phyloP scores from a whole-genome alignment of 2,329 filamentous ascomycete species.

The Didymosphaeria variabile region DNA sequence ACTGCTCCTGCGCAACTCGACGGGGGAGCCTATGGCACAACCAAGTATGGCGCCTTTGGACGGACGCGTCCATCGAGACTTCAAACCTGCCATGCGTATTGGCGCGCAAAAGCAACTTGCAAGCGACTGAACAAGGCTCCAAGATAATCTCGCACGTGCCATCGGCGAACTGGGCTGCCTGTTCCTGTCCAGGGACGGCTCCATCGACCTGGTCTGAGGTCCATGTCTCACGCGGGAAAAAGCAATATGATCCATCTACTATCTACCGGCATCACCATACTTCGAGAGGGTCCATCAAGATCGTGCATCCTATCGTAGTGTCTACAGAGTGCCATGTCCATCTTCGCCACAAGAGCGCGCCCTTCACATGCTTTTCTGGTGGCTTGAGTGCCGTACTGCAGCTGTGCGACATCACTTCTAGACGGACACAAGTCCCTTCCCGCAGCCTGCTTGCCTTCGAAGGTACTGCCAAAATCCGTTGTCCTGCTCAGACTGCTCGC shows the following conservation, averaged over 20 bases:
- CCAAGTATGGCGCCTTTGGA: neutral
- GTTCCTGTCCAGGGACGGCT: neutral
- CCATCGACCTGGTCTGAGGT: neutral
- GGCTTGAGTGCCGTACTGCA: neutral
- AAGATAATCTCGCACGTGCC: constrained; percentile 8
- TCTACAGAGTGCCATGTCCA: neutral
- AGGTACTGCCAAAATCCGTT: too few relatives aligned
- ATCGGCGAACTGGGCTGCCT: neutral
- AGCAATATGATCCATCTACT: neutral
- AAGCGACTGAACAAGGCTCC: neutral
- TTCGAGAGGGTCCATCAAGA: neutral
- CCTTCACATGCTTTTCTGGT: neutral
- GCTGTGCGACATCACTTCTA: neutral
- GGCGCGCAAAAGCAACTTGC: constrained; percentile 8
- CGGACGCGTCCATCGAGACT: neutral
- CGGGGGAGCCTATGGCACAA: neutral
- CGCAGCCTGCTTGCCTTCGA: too few relatives aligned
- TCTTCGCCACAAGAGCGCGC: neutral
- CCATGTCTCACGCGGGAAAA: neutral
- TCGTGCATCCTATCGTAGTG: neutral
- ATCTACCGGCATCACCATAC: neutral
- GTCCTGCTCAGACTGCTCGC: neutral
- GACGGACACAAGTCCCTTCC: neutral
- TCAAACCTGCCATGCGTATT: neutral
- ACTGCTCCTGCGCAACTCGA: neutral